Conservation (phyloP, 441 rosid genomes). For the Breynia disticha region DNA sequence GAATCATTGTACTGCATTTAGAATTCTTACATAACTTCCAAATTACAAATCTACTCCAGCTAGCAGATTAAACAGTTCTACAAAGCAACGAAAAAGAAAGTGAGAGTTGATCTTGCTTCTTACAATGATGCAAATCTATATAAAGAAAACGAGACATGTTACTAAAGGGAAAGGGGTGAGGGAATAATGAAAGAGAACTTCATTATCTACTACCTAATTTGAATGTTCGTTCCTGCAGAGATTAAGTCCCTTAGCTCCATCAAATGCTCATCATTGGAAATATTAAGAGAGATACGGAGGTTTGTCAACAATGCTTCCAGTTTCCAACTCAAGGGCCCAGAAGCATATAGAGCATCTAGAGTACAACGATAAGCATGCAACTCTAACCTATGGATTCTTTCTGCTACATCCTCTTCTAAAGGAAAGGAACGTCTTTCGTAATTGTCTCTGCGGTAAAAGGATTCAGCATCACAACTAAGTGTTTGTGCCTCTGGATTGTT, state of each 20-base stretch:
- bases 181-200: slow-evolving; percentile 12
- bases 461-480: slow-evolving; percentile 54
- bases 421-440: slow-evolving; percentile 16
- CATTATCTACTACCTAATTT: slow-evolving; percentile 23
- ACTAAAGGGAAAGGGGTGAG: slow-evolving; percentile 16
- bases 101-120: slow-evolving; percentile 21
- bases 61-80: slow-evolving; percentile 21
- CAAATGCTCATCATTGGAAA: slow-evolving; percentile 71
- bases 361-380: slow-evolving; percentile 50
- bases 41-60: slow-evolving; percentile 22
- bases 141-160: slow-evolving; percentile 14
- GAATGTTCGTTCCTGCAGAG: slow-evolving; percentile 36
- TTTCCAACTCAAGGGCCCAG: slow-evolving; percentile 80
- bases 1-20: slow-evolving; percentile 21
- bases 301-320: slow-evolving; percentile 55
- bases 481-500: slow-evolving; percentile 25
- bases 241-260: slow-evolving; percentile 57
- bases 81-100: slow-evolving; percentile 23
- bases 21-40: slow-evolving; percentile 23
- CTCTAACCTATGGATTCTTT: slow-evolving; percentile 50
- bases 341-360: slow-evolving; percentile 43
- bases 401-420: slow-evolving; percentile 25
- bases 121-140: slow-evolving; percentile 12
- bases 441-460: slow-evolving; percentile 29
- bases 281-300: slow-evolving; percentile 53